phyloP scores from a whole-genome alignment of 495 filamentous ascomycete genomes.

The Letharia columbiana region DNA sequence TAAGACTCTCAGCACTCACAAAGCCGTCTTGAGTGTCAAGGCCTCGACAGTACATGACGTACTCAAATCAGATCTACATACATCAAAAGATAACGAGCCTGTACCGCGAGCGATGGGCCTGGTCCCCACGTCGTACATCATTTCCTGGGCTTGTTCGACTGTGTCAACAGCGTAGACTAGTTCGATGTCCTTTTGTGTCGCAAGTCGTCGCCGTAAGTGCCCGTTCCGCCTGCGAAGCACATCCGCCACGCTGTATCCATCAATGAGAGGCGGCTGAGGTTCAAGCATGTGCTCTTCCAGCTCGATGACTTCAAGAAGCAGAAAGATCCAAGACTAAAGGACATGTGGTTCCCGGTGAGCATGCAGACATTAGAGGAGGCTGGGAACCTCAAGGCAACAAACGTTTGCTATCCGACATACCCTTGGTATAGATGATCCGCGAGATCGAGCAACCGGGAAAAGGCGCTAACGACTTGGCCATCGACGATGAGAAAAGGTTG shows the following conservation, averaged over 20 bases:
- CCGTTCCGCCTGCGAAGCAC: constrained; percentile 45
- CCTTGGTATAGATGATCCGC: background rate
- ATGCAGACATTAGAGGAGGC: constrained; percentile 39
- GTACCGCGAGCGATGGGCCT: no score
- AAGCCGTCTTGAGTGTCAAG: no score
- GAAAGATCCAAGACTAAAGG: constrained; percentile 26
- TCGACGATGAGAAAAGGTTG: no score
- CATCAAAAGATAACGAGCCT: no score
- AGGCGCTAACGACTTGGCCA: background rate
- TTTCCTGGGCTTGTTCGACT: constrained; percentile 7
- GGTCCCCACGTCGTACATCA: constrained; percentile 34
- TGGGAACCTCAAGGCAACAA: background rate
- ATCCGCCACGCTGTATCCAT: constrained; percentile 64
- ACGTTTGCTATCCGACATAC: background rate
- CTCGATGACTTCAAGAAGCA: background rate
- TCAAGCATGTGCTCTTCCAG: constrained; percentile 28
- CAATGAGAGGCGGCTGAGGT: constrained; percentile 62
- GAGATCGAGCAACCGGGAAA: background rate
- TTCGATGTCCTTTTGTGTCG: constrained; percentile 30
- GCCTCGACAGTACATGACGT: no score
- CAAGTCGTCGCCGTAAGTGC: background rate
- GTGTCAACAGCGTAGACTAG: constrained; percentile 42
- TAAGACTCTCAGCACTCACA: no score
- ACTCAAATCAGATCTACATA: no score
- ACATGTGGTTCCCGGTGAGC: constrained; percentile 35